These are phyloP conservation scores for Elsinoe perseae DNA, from an alignment of 2,329 filamentous ascomycete genomes.

Conservation along the genomic window DNA sequence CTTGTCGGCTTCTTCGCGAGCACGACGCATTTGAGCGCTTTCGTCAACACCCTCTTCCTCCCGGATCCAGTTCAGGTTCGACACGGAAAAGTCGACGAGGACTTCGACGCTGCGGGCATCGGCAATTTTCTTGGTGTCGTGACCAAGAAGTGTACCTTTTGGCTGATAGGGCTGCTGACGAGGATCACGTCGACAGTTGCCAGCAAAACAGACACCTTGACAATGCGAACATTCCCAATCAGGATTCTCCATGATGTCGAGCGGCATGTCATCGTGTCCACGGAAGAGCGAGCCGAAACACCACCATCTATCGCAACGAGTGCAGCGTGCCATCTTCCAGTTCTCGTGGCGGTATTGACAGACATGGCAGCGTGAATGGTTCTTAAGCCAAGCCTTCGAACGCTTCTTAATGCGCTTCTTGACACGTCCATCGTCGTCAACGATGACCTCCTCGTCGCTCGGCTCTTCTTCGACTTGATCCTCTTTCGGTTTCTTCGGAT, in stretches of 20 bases:
- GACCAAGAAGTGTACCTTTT: constrained; percentile 77
- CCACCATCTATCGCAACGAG: constrained; percentile 66
- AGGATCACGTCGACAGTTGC: constrained; percentile 60
- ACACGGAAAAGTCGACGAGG: constrained; percentile 81
- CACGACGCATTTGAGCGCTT: constrained; percentile 33
- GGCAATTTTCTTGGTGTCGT: constrained; percentile 83
- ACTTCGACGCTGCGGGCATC: constrained; percentile 86
- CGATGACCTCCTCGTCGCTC: constrained; percentile 47
- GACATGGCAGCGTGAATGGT: constrained; percentile 63
- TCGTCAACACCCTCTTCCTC: constrained; percentile 41
- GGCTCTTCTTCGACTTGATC: constrained; percentile 37
- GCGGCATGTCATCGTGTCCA: constrained; percentile 83
- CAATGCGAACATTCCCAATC: constrained; percentile 89
- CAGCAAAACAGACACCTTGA: constrained; percentile 77
- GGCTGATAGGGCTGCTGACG: constrained; percentile 75
- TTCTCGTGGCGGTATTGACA: constrained; percentile 71
- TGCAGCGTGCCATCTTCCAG: constrained; percentile 80
- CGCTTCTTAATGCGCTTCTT: constrained; percentile 59
- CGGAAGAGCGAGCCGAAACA: constrained; percentile 92
- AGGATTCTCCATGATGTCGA: constrained; percentile 69
- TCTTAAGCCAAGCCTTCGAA: constrained; percentile 43
- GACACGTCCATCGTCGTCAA: constrained; percentile 56
- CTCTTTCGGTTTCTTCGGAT: constrained; percentile 58
- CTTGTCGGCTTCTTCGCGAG: constrained; percentile 47
- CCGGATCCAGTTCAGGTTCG: constrained; percentile 77